Base-by-base conservation (phyloP, 768 basidiomycete genomes). In the Termitomyces sp. region DNA sequence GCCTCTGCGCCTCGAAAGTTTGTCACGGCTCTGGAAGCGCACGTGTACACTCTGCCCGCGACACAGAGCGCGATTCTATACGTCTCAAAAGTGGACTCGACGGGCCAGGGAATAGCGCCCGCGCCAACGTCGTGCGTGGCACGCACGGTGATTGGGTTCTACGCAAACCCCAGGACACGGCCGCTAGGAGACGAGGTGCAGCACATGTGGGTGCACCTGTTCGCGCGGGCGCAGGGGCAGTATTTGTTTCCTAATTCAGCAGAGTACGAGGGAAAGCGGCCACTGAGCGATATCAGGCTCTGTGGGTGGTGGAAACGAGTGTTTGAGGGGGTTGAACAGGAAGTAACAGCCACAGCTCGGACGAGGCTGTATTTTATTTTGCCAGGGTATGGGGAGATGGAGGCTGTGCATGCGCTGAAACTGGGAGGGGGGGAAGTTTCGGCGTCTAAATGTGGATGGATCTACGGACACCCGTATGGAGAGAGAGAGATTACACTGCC, bases 271-370 rank as follows among this genome's bases (percentile, higher is more conserved):
- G 82, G 81, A 2, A 98, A 98, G 70, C 79, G 72, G 17, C 85
- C 88, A 1, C 70, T 96, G 52, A 78, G 81, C 43, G 97, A 98
- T 66, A 74, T 85, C 43, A 78, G 80, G 64, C 78, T 98, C 2
- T 93, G 93, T 65, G 83, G 77, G 38, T 99, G 97, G 97, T 99
- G 97, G 97, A 90, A 87, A 68, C 78, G 80, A 21, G 76, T 90
- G 28, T 69, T 95, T 46, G 77, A 80, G 52, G 72, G 77, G 24
- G 83, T 87, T 5, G 82, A 77, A 4, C 61, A 58, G 41, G 60
- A 62, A 48, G 58, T 62, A 50, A 63, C 67, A 58, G 67, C 71
- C 28, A 62, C 55, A 24, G 62, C 72, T 10, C 12, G 6, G 30
- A 10, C 30, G 44, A 69, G 68, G 53, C 63, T 83, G 58, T 88